Conservation (phyloP, 1,139 yeast genomes). For the Nakaseomyces sp. region DNA sequence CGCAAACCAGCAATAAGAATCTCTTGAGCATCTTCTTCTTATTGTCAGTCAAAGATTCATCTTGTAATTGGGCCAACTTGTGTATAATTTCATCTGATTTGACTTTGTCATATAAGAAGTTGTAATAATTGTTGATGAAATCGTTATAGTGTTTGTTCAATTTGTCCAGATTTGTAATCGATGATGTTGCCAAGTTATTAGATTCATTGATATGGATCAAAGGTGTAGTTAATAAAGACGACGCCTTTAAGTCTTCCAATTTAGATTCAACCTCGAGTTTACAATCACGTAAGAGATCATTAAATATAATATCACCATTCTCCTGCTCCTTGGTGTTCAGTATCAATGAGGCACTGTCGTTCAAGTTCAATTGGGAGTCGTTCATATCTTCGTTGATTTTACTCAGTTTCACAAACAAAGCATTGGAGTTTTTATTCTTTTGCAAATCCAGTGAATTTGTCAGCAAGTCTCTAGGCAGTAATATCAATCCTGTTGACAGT, state of each 20-base stretch:
- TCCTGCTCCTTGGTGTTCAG: slow-evolving; percentile 16
- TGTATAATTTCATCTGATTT: slow-evolving; percentile 26
- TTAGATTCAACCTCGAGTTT: slow-evolving; percentile 24
- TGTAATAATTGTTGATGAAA: slow-evolving; percentile 26
- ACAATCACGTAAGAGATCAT: slow-evolving; percentile 21
- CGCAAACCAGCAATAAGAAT: slow-evolving; percentile 10
- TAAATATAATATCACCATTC: slow-evolving; percentile 22
- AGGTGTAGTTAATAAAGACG: slow-evolving; percentile 9
- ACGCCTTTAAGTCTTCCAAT: slow-evolving; percentile 16
- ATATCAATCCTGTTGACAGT: slow-evolving; percentile 25
- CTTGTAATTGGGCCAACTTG: slow-evolving; percentile 22
- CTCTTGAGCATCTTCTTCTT: slow-evolving; percentile 9
- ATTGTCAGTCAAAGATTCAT: slow-evolving; percentile 7
- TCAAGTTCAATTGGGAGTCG: slow-evolving; percentile 23
- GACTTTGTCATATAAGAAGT: slow-evolving; percentile 22
- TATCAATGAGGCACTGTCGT: slow-evolving; percentile 24
- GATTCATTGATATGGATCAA: slow-evolving; percentile 3
- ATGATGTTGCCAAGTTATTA: slow-evolving; percentile 7
- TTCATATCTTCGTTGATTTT: slow-evolving; percentile 29
- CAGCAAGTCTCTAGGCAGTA: slow-evolving; percentile 25
- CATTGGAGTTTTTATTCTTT: slow-evolving; percentile 14
- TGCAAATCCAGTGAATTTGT: slow-evolving; percentile 9
- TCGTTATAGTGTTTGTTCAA: slow-evolving; percentile 25
- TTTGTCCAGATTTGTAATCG: slow-evolving; percentile 17
- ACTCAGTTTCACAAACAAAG: slow-evolving; percentile 25